Conservation (phyloP, 192 early-diverging fungal genomes). For the Pecoramyces ruminantium region DNA sequence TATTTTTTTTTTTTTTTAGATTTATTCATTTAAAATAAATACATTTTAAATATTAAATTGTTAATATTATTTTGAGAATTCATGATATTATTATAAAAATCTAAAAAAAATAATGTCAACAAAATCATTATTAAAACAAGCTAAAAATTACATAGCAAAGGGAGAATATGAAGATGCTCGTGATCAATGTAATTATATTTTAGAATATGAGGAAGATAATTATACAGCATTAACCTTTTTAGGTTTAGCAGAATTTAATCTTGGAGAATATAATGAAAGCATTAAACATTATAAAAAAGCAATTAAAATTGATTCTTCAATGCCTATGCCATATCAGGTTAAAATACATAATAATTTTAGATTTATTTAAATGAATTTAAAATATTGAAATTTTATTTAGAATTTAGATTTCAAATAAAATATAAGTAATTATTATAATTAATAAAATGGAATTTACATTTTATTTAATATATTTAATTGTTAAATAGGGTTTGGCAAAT, state of each 20-base stretch:
- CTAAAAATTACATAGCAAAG: background rate
- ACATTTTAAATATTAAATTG: no score
- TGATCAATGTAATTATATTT: background rate
- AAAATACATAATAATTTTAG: no score
- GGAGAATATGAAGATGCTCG: background rate
- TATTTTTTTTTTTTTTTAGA: no score
- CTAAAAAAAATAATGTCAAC: background rate
- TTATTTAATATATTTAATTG: background rate
- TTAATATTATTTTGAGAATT: no score
- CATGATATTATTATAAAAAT: no score
- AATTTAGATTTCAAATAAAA: no score
- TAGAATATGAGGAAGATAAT: background rate
- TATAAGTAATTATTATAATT: no score
- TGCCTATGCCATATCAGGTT: background rate
- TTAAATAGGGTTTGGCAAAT: background rate
- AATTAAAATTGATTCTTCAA: background rate
- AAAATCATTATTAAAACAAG: background rate
- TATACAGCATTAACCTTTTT: background rate
- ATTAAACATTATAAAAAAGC: background rate
- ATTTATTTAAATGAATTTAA: no score
- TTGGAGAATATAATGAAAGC: background rate
- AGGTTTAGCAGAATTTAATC: background rate
- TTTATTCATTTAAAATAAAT: no score
- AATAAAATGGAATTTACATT: background rate
- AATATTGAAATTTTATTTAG: no score